Evolutionary conservation across 1,284 basidiomycete species (phyloP).

Genomic region (Heterobasidion annosum): DNA sequence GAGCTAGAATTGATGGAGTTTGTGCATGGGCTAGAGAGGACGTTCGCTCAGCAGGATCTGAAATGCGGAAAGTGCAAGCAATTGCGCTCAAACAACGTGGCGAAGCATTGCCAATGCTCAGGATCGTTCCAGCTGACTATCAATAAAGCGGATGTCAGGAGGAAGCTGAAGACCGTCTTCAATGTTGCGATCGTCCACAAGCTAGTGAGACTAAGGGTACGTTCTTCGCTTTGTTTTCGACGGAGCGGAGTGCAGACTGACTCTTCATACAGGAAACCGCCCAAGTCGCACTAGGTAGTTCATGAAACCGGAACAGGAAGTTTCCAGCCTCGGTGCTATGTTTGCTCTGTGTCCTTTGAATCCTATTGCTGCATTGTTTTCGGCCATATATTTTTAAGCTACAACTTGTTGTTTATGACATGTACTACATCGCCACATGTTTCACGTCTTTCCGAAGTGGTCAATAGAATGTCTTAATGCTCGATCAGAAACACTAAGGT

Average conservation of each 20-base stretch:
- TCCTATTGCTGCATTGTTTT: too few relatives aligned
- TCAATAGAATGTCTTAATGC: too few relatives aligned
- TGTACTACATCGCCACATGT: too few relatives aligned
- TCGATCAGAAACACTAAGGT: too few relatives aligned
- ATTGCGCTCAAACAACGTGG: conserved; percentile 82
- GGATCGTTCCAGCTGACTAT: conserved; percentile 71
- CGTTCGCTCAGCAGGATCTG: conserved; percentile 86
- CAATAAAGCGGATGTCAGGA: conserved; percentile 59
- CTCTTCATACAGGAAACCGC: conserved; percentile 9
- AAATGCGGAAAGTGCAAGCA: conserved; percentile 84
- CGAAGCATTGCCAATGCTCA: conserved; percentile 82
- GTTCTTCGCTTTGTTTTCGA: conserved; percentile 11
- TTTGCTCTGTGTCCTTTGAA: too few relatives aligned
- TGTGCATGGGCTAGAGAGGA: conserved; percentile 63
- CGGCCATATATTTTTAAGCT: too few relatives aligned
- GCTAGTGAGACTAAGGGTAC: conserved; percentile 55
- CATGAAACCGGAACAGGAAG: background rate
- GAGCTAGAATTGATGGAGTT: conserved; percentile 82
- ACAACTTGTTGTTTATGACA: too few relatives aligned
- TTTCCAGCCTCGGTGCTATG: too few relatives aligned
- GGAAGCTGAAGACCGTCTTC: conserved; percentile 70
- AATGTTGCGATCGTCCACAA: conserved; percentile 75
- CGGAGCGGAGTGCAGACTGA: background rate
- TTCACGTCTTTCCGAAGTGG: too few relatives aligned
- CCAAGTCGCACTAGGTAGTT: conserved; percentile 1